Evolutionary conservation across 2,329 filamentous ascomycete species (phyloP).

Genomic region (Exophiala bonariae): DNA sequence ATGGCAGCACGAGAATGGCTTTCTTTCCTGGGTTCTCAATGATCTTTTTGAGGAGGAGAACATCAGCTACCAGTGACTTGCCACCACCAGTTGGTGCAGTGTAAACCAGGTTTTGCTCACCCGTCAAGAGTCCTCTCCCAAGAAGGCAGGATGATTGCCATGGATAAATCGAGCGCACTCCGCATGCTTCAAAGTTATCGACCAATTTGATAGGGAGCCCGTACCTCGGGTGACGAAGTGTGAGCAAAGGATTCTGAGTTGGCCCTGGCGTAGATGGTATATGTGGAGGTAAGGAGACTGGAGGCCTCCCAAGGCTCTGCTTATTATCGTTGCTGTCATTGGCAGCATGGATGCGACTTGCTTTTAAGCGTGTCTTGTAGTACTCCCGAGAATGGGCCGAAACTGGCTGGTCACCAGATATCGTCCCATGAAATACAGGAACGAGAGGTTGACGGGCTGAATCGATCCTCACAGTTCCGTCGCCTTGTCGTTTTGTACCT

Average conservation of each 20-base stretch:
- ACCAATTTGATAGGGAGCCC: constrained; percentile 61
- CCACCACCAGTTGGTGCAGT: constrained; percentile 76
- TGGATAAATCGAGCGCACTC: constrained; percentile 73
- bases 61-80: constrained; percentile 69
- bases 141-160: constrained; percentile 77
- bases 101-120: constrained; percentile 72
- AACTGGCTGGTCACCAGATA: too few relatives aligned
- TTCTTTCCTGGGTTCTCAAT: constrained; percentile 65
- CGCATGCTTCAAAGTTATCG: constrained; percentile 63
- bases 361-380: constrained; percentile 9
- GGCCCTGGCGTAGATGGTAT: constrained; percentile 33
- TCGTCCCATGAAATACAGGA: too few relatives aligned
- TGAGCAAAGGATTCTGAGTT: constrained; percentile 50
- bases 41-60: constrained; percentile 71
- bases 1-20: constrained; percentile 71
- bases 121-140: constrained; percentile 64
- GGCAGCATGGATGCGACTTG: constrained; percentile 10
- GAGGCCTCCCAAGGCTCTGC: neutral
- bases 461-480: too few relatives aligned
- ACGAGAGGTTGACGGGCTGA: too few relatives aligned
- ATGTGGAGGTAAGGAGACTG: constrained; percentile 3
- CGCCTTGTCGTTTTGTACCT: constrained; percentile 56
- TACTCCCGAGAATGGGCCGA: neutral
- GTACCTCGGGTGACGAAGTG: constrained; percentile 64
- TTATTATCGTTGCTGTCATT: neutral